Evolutionary conservation across 2,329 filamentous ascomycete species (phyloP).

Genomic region (Trichoderma koningii): DNA sequence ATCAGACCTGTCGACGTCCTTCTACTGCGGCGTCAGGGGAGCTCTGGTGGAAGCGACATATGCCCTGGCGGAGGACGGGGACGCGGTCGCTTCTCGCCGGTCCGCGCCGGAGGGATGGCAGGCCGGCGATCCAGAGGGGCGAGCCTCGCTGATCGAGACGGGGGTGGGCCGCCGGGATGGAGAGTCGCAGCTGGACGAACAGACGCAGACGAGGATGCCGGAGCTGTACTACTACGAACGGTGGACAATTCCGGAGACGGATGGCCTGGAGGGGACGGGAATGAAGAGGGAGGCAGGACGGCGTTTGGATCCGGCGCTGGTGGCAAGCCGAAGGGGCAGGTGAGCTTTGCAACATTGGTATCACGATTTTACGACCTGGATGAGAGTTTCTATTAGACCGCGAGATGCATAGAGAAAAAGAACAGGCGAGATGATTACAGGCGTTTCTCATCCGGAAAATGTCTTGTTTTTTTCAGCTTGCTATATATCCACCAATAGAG

Average conservation of each 20-base stretch:
- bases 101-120: slow-evolving; percentile 35
- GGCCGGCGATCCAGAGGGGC: slow-evolving; percentile 26
- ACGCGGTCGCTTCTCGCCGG: slow-evolving; percentile 8
- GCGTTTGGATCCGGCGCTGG: slow-evolving; percentile 23
- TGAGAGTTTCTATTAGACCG: no score
- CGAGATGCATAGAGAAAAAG: no score
- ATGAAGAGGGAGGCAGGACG: slow-evolving; percentile 3
- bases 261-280: not conserved
- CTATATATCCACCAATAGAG: not conserved
- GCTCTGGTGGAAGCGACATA: slow-evolving; percentile 48
- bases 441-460: no score
- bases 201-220: slow-evolving; percentile 31
- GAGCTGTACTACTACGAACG: slow-evolving; percentile 29
- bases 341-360: no score
- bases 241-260: not conserved
- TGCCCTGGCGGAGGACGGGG: slow-evolving; percentile 34
- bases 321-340: not conserved
- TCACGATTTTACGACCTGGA: no score
- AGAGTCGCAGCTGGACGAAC: slow-evolving; percentile 26
- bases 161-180: slow-evolving; percentile 36
- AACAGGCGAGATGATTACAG: no score
- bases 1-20: slow-evolving; percentile 49
- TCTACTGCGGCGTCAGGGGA: slow-evolving; percentile 54
- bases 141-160: slow-evolving; percentile 38
- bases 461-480: no score